These are phyloP conservation scores for Psilocybe sp. DNA, from an alignment of 768 basidiomycete species.

Conservation along the genomic window DNA sequence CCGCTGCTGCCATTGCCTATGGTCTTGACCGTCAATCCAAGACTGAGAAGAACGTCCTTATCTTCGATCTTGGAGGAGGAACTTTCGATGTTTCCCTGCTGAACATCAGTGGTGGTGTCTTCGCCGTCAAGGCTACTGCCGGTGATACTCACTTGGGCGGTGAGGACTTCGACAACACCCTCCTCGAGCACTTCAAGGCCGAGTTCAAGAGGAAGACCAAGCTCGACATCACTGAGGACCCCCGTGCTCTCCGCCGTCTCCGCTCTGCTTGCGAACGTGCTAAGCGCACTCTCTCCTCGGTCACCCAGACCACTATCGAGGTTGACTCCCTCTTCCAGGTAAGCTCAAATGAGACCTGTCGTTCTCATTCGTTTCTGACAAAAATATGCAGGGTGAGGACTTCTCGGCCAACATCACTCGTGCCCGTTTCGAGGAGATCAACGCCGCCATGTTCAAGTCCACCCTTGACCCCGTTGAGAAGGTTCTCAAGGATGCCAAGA, in stretches of 20 bases:
- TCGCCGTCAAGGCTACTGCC: constrained; percentile 98
- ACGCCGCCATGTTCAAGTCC: constrained; percentile 91
- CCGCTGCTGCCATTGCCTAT: constrained; percentile 98
- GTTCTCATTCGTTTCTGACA: not conserved
- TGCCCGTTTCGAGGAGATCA: constrained; percentile 99
- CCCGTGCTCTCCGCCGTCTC: constrained; percentile 94
- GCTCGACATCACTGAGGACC: constrained; percentile 94
- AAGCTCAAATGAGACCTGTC: constrained; percentile 16
- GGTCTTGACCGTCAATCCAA: constrained; percentile 96
- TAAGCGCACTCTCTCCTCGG: constrained; percentile 97
- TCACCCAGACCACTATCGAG: constrained; percentile 98
- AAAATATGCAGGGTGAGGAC: constrained; percentile 73
- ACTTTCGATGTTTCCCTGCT: constrained; percentile 99
- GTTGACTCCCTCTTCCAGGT: constrained; percentile 98
- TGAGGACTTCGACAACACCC: constrained; percentile 99
- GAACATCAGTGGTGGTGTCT: constrained; percentile 97
- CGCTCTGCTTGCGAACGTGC: constrained; percentile 99
- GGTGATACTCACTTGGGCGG: constrained; percentile 99
- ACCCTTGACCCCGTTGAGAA: constrained; percentile 98
- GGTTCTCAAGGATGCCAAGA: constrained; percentile 98
- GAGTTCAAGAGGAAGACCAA: constrained; percentile 99
- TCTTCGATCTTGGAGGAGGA: constrained; percentile 99
- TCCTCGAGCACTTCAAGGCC: constrained; percentile 98
- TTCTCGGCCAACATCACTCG: constrained; percentile 99
- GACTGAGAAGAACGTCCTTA: constrained; percentile 96